These are phyloP conservation scores for Coleophoma crateriformis DNA, from an alignment of 2,329 filamentous ascomycete species.

Conservation along the genomic window DNA sequence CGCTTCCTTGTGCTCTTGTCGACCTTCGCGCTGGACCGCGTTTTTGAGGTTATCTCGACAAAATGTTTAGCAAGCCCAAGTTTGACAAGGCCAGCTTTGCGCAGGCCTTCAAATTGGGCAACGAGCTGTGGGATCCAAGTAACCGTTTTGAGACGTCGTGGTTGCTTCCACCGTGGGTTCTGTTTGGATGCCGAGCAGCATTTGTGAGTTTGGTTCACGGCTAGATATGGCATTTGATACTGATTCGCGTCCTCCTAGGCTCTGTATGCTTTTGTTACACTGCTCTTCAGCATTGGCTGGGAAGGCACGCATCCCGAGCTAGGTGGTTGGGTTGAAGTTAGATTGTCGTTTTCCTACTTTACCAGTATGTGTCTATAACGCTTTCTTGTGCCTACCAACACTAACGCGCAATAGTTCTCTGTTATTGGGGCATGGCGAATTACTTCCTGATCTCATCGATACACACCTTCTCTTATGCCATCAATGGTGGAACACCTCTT, in stretches of 20 bases:
- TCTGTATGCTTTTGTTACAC: slow-evolving; percentile 65
- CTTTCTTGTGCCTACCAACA: not conserved
- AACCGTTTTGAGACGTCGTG: slow-evolving; percentile 77
- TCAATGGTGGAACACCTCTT: slow-evolving; percentile 46
- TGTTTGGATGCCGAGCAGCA: slow-evolving; percentile 52
- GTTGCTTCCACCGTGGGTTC: slow-evolving; percentile 61
- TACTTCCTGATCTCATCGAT: slow-evolving; percentile 65
- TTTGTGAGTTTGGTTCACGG: slow-evolving; percentile 36
- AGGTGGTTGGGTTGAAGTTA: slow-evolving; percentile 26
- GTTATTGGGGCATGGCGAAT: slow-evolving; percentile 78
- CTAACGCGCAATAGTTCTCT: slow-evolving; percentile 27
- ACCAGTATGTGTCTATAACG: slow-evolving; percentile 43
- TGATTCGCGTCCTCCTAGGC: slow-evolving; percentile 27
- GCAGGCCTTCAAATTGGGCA: slow-evolving; percentile 14
- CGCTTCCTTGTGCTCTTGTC: too few relatives aligned
- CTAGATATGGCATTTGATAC: slow-evolving; percentile 11
- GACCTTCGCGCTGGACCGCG: slow-evolving; percentile 1
- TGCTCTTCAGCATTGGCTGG: slow-evolving; percentile 66
- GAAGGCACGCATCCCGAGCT: slow-evolving; percentile 43
- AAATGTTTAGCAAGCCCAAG: too few relatives aligned
- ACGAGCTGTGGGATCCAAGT: slow-evolving; percentile 29
- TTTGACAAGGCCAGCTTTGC: not conserved
- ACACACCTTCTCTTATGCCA: slow-evolving; percentile 65
- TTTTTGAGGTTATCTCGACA: not conserved
- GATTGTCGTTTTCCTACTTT: slow-evolving; percentile 71